Percentiles rank a stretch among this genome's conserved stretches.
Conservation (phyloP, 2,329 filamentous ascomycete genomes). For the Zasmidium cellare region DNA sequence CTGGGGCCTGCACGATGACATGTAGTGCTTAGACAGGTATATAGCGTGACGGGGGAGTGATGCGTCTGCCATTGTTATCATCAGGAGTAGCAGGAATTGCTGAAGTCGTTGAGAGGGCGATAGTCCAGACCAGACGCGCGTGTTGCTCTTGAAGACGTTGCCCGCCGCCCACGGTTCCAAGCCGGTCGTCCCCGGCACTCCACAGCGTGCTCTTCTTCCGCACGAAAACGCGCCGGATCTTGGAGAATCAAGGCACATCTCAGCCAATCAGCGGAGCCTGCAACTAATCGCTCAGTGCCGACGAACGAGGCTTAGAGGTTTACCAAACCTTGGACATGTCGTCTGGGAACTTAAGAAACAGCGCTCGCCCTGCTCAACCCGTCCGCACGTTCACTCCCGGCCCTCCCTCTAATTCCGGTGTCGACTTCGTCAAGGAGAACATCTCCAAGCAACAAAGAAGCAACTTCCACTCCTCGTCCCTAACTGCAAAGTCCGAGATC, state of each 20-base stretch:
- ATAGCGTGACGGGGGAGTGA: not conserved
- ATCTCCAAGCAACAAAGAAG: slow-evolving; percentile 58
- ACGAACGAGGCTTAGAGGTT: not conserved
- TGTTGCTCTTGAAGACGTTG: not conserved
- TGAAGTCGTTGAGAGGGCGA: not conserved
- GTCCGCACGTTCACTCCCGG: slow-evolving; percentile 23
- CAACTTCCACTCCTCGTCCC: slow-evolving; percentile 60
- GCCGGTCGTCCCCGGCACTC: not conserved
- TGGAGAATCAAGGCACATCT: not conserved
- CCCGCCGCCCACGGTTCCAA: too few relatives aligned
- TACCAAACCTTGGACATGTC: too few relatives aligned
- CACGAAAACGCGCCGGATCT: not conserved
- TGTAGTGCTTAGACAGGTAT: not conserved
- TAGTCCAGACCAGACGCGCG: not conserved
- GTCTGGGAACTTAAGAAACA: not conserved
- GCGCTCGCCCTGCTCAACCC: not conserved
- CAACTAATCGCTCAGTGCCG: not conserved
- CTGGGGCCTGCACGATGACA: not conserved
- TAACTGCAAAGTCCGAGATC: slow-evolving; percentile 45
- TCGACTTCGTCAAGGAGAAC: slow-evolving; percentile 59
- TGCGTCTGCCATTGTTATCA: not conserved
- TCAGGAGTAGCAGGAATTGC: too few relatives aligned
- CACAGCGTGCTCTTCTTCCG: not conserved
- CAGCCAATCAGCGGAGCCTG: not conserved
- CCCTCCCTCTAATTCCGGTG: slow-evolving; percentile 44